Evolutionary conservation across 257 asterid genomes (phyloP).

Genomic region (Ligustrum vulgare): DNA sequence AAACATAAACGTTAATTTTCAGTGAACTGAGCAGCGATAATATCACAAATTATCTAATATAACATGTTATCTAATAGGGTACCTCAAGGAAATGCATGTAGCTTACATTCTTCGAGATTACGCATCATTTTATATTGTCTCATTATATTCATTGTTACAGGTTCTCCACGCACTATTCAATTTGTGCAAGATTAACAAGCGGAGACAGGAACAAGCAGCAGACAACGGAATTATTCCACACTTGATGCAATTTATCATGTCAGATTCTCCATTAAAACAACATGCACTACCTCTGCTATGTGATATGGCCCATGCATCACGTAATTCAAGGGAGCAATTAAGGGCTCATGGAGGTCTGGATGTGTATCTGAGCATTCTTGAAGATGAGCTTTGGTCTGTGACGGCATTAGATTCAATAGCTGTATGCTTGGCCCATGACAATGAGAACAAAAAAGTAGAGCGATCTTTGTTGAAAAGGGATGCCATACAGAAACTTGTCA

Average conservation of each 20-base stretch:
- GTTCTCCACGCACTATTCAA: constrained; percentile 94
- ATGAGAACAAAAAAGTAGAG: constrained; percentile 88
- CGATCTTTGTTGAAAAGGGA: constrained; percentile 88
- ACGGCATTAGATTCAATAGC: constrained; percentile 98
- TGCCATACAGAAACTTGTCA: constrained; percentile 86
- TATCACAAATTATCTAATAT: neutral
- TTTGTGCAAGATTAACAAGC: constrained; percentile 96
- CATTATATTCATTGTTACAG: constrained; percentile 48
- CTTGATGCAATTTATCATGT: constrained; percentile 85
- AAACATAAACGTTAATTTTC: neutral
- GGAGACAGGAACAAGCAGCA: constrained; percentile 99
- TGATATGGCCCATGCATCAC: constrained; percentile 99
- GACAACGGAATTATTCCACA: constrained; percentile 99
- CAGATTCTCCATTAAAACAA: constrained; percentile 86
- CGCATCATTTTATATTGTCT: constrained; percentile 28
- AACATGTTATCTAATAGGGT: too few relatives aligned
- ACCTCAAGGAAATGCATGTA: neutral
- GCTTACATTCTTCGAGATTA: neutral
- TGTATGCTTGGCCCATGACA: constrained; percentile 96
- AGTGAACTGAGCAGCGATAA: neutral
- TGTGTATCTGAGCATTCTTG: constrained; percentile 91
- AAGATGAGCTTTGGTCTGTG: constrained; percentile 92
- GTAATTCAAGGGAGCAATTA: constrained; percentile 94
- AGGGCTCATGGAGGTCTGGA: constrained; percentile 98
- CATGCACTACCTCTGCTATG: constrained; percentile 90